These are phyloP conservation scores for Kodamaea kakaduensis DNA, from an alignment of 805 yeast genomes.

Conservation along the genomic window DNA sequence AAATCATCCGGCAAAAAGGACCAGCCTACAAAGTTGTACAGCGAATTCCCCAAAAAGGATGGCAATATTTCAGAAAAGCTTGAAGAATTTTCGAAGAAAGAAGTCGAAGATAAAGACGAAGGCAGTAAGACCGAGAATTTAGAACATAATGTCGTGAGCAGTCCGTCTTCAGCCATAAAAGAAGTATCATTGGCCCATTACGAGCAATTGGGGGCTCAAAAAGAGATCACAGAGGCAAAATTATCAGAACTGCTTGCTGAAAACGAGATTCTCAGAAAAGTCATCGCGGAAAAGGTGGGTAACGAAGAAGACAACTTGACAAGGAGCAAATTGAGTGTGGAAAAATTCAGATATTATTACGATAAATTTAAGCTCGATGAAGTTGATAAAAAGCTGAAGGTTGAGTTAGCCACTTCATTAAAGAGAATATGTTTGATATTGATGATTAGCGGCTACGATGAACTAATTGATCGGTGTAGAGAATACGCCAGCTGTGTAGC, in stretches of 20 bases:
- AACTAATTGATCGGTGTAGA: conserved; percentile 23
- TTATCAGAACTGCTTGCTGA: neutral
- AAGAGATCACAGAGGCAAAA: neutral
- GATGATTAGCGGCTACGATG: conserved; percentile 27
- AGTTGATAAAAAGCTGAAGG: conserved; percentile 26
- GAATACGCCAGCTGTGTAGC: conserved; percentile 27
- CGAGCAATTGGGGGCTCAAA: too few relatives aligned
- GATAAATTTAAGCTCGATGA: conserved; percentile 22
- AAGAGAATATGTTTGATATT: conserved; percentile 34
- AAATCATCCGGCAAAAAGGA: too few relatives aligned
- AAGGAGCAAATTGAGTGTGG: conserved; percentile 12
- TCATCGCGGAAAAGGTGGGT: conserved; percentile 13
- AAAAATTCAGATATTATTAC: conserved; percentile 22
- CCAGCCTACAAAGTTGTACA: too few relatives aligned
- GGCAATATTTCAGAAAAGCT: too few relatives aligned
- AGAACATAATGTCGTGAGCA: too few relatives aligned
- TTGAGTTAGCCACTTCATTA: conserved; percentile 28
- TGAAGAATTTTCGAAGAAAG: too few relatives aligned
- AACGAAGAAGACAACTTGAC: conserved; percentile 14
- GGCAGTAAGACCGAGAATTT: too few relatives aligned
- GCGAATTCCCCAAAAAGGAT: too few relatives aligned
- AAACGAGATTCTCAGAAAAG: neutral
- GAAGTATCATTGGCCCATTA: too few relatives aligned
- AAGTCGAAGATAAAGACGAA: neutral
- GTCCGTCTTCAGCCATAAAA: too few relatives aligned